phyloP scores from a whole-genome alignment of 2,329 filamentous ascomycete species.

The Diaporthe vaccinii region DNA sequence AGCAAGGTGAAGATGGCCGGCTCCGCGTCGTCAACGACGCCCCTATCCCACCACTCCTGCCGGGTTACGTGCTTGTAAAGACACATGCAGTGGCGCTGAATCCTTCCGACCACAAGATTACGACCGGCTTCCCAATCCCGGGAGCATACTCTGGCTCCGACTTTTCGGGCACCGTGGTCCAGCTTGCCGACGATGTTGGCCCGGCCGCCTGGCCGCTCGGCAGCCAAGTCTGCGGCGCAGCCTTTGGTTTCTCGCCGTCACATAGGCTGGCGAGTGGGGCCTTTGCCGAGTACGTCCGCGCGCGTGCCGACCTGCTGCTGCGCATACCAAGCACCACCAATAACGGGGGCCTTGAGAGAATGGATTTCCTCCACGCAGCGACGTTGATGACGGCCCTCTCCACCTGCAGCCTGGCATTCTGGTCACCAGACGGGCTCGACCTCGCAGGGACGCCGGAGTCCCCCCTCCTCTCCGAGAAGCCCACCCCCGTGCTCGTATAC shows the following conservation, averaged over 20 bases:
- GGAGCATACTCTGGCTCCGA: constrained; percentile 44
- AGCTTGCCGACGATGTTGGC: constrained; percentile 40
- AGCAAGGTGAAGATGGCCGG: too few relatives aligned
- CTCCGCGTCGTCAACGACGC: too few relatives aligned
- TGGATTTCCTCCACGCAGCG: too few relatives aligned
- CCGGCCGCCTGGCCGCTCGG: constrained; percentile 38
- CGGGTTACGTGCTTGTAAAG: not conserved
- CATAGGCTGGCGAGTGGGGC: too few relatives aligned
- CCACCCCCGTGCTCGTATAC: constrained; percentile 44
- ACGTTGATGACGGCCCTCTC: too few relatives aligned
- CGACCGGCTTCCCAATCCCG: constrained; percentile 35
- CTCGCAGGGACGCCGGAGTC: constrained; percentile 46
- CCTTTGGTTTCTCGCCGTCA: not conserved
- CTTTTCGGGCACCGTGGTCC: constrained; percentile 43
- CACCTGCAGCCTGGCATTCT: constrained; percentile 48
- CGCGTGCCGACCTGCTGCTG: too few relatives aligned
- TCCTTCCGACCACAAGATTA: constrained; percentile 44
- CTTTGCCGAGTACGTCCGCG: too few relatives aligned
- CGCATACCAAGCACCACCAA: too few relatives aligned
- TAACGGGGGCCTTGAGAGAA: too few relatives aligned
- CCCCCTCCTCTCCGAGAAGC: constrained; percentile 46
- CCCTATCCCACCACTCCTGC: not conserved
- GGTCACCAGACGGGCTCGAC: constrained; percentile 52
- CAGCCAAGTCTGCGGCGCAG: constrained; percentile 43
- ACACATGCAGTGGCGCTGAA: constrained; percentile 44